Evolutionary conservation across 768 basidiomycete species (phyloP), one percentile per base, ranked within the genome.

Genomic region (Suillus tomentosus): DNA sequence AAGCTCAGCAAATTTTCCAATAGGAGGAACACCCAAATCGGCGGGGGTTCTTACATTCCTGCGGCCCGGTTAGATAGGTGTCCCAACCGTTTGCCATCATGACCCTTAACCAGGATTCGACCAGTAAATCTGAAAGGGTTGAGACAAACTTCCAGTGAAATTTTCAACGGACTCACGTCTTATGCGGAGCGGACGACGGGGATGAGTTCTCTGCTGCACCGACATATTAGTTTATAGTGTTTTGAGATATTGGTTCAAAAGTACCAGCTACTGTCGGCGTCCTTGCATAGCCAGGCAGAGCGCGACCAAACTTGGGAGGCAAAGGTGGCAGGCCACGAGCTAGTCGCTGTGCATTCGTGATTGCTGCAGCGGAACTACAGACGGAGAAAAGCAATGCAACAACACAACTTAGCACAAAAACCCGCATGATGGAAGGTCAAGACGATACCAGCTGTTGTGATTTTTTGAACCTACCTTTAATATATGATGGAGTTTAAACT

Each of bases 241-340:
- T 31, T 27, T 22, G 24, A 36, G 60, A 45, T 10, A 45, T 14
- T n/a, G 34, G 36, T 36, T 27, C 42, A 54, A 63, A 53, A 27
- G 24, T 53, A 50, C 63, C 73, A 53, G 76, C 68, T 17, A 73
- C 68, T 17, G 74, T 77, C 40, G 77, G 72, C 10, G 56, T 64
- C 53, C 62, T 51, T 45, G 31, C 58, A 58, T 63, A 67, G 17
- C 77, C 77, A 0, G 78, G 78, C 6, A 75, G 62, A 45, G 40
- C 69, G 19, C 75, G 73, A 47, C 69, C 72, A 61, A 79, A 79
- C 50, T 71, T 73, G 45, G 67, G 65, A 40, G 76, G 77, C 34
- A 75, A 71, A 2, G 80, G 79, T 39, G 80, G 78, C n/a, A 83
- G 74, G 11, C 81, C 81, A 56, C 80, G 77, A 40, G 82, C 81